These are phyloP conservation scores for Kalmusia sp. DNA, from an alignment of 2,329 filamentous ascomycete genomes.

Conservation along the genomic window DNA sequence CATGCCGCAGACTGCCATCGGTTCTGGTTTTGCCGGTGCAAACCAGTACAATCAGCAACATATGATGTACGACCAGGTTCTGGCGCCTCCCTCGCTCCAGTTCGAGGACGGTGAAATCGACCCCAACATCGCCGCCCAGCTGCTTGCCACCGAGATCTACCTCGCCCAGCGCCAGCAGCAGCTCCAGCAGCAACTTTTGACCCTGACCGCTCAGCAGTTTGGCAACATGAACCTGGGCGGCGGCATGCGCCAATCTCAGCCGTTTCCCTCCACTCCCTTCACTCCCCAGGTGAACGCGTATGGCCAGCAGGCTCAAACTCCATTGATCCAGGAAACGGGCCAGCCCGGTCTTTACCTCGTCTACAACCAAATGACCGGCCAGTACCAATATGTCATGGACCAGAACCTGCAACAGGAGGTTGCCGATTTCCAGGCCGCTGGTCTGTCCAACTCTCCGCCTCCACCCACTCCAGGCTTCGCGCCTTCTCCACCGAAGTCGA, in stretches of 20 bases:
- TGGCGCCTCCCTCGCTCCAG: conserved; percentile 82
- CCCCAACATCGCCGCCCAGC: conserved; percentile 83
- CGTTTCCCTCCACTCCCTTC: conserved; percentile 59
- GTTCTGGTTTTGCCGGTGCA: conserved; percentile 58
- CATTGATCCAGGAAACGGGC: conserved; percentile 68
- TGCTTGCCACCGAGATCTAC: conserved; percentile 90
- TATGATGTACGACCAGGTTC: conserved; percentile 79
- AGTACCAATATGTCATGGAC: conserved; percentile 82
- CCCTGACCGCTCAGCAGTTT: conserved; percentile 66
- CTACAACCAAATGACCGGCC: conserved; percentile 85
- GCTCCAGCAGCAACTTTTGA: conserved; percentile 90
- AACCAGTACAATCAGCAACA: conserved; percentile 57
- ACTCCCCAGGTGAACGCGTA: conserved; percentile 65
- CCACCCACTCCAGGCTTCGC: conserved; percentile 52
- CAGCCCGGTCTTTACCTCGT: conserved; percentile 82
- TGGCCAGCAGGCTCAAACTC: conserved; percentile 70
- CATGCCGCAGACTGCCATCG: conserved; percentile 67
- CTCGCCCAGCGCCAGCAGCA: conserved; percentile 94
- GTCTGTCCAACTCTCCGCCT: conserved; percentile 56
- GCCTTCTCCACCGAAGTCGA: conserved; percentile 45
- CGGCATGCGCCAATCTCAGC: conserved; percentile 52
- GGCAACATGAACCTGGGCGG: conserved; percentile 70
- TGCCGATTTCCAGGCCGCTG: conserved; percentile 17
- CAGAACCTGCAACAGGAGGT: conserved; percentile 61
- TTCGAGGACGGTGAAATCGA: conserved; percentile 78